Evolutionary conservation across 441 rosid species (phyloP), one percentile per base, ranked within the genome.

Genomic region (Francoa sonchifolia): DNA sequence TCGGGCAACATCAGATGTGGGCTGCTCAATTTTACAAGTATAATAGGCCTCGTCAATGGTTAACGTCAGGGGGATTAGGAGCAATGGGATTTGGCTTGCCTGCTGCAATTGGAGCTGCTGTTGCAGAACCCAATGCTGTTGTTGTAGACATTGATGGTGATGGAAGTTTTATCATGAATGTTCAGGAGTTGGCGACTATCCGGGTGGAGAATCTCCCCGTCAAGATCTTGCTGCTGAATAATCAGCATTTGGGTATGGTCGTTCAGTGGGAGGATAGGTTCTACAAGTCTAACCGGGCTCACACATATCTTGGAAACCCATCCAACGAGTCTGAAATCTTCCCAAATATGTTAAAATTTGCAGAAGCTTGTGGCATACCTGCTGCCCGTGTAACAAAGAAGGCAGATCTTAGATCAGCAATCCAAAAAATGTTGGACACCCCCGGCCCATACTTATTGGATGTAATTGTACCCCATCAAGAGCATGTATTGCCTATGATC

Each of bases 1-100:
- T 85, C 10, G 98, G 96, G 4, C 98, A 89, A 45, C 98, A 89
- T 69, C 96, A 85, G 48, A 89, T 89, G 94, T 89, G 94, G 96
- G 96, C 98, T 12, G 93, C 98, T n/a, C 96, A 89, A 48, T 85
- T 77, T 59, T 89, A 89, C 71, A 89, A 79, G 52, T 89, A 79
- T 50, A 73, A 61, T 51, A 82, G 64, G 42, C 87, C 96, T n/a
- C 79, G 87, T 19, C 96, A 85, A 47, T 89, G 89, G 96, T 38
- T 89, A 57, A 74, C 98, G 0, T 85, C 96, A 0, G 89, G 73
- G 3, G 98, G 98, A 1, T 69, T 89, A 12, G 98, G 98, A 10
- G 98, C 96, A 25, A 89, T 89, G 98, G 96, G 98, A 36, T 89
- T 89, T 22, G 96, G 98, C 33, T 63, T 89, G 46, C 98, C 96